Percentiles rank a stretch among this genome's conserved stretches.
Evolutionary conservation across 1,284 basidiomycete genomes (phyloP).

Genomic region (Grifola frondosa): DNA sequence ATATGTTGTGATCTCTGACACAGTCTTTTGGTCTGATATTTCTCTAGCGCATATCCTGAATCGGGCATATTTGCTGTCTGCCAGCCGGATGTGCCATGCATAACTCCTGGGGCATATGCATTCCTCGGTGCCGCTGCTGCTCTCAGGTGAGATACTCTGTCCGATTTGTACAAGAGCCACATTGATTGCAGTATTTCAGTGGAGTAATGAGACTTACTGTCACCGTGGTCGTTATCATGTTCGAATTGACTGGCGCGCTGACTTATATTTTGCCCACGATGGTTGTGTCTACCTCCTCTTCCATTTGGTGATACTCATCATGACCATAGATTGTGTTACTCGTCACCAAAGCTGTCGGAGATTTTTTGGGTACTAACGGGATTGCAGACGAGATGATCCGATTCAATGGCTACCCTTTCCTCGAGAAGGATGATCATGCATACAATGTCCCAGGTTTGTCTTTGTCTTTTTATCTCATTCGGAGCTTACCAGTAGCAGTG

Average conservation of each 20-base stretch:
- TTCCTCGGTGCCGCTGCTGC: slow-evolving; percentile 93
- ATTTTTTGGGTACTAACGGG: slow-evolving; percentile 88
- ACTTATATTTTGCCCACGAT: slow-evolving; percentile 99
- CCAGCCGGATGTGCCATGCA: slow-evolving; percentile 90
- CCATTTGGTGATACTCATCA: neutral
- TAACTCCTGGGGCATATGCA: slow-evolving; percentile 97
- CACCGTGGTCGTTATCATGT: slow-evolving; percentile 99
- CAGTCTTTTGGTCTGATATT: neutral
- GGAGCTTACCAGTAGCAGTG: slow-evolving; percentile 46
- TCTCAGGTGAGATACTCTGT: slow-evolving; percentile 62
- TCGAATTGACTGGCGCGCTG: slow-evolving; percentile 97
- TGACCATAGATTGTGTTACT: slow-evolving; percentile 84
- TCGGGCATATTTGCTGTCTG: slow-evolving; percentile 91
- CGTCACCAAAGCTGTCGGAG: slow-evolving; percentile 97
- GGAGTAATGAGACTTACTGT: slow-evolving; percentile 98
- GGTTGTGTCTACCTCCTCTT: slow-evolving; percentile 46
- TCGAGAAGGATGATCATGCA: slow-evolving; percentile 91
- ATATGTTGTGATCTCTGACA: slow-evolving; percentile 23
- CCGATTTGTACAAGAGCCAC: neutral
- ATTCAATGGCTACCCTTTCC: slow-evolving; percentile 96
- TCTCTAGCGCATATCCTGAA: slow-evolving; percentile 71
- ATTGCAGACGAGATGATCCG: slow-evolving; percentile 98
- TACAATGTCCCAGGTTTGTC: slow-evolving; percentile 83
- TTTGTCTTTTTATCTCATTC: too few species aligned
- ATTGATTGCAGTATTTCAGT: slow-evolving; percentile 38